phyloP scores from a whole-genome alignment of 768 basidiomycete species.

The Suillus variegatus region DNA sequence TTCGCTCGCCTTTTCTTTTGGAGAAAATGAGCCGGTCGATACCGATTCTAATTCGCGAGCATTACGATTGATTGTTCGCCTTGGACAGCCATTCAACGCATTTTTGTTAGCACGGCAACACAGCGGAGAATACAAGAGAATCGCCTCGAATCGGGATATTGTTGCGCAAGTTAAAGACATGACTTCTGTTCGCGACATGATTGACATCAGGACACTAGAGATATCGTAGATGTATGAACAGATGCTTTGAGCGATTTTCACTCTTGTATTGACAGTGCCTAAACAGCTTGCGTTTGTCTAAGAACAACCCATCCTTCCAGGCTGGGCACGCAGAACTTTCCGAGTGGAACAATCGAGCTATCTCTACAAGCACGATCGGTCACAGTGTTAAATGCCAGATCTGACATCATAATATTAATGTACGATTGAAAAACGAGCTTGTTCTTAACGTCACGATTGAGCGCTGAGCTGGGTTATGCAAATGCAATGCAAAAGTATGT shows the following conservation, averaged over 20 bases:
- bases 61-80: not conserved
- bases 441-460: too few species aligned
- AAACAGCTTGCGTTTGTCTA: too few species aligned
- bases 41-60: not conserved
- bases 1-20: not conserved
- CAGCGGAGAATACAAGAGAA: not conserved
- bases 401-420: too few species aligned
- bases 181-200: not conserved
- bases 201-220: not conserved
- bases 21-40: not conserved
- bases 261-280: not conserved
- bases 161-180: not conserved
- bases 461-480: not conserved
- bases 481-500: slow-evolving; percentile 59
- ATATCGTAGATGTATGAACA: not conserved
- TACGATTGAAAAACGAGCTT: too few species aligned
- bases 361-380: too few species aligned
- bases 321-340: too few species aligned
- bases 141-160: not conserved
- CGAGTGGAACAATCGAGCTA: too few species aligned
- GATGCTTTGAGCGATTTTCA: not conserved
- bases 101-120: not conserved
- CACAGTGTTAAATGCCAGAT: too few species aligned
- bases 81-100: not conserved
- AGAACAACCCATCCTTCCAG: too few species aligned